Conservation (phyloP, 768 basidiomycete genomes). For the Pisolithus orientalis region DNA sequence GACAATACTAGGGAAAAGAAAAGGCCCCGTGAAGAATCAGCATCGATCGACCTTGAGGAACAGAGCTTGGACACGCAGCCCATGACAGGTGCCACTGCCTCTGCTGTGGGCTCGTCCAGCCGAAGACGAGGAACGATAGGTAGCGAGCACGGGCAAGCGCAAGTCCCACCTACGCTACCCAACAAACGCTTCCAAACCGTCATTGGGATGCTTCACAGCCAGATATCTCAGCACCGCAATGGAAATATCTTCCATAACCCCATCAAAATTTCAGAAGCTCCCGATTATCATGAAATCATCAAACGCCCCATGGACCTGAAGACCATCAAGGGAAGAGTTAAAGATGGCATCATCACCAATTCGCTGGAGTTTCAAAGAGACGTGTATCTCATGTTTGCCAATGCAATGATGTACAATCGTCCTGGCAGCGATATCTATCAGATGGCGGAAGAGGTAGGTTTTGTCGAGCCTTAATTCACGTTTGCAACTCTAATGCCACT, state of each 20-base stretch:
- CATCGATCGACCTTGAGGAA: constrained; percentile 32
- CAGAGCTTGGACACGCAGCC: constrained; percentile 27
- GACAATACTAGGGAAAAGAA: constrained; percentile 23
- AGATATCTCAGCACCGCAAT: constrained; percentile 79
- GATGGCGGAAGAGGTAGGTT: constrained; percentile 88
- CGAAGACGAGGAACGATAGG: constrained; percentile 14
- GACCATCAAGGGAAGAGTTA: constrained; percentile 81
- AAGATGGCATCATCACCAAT: constrained; percentile 74
- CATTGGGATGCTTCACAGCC: constrained; percentile 73
- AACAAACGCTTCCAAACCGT: constrained; percentile 77
- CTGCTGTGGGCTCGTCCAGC: constrained; percentile 7
- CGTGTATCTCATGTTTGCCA: constrained; percentile 90
- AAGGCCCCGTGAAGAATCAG: constrained; percentile 20
- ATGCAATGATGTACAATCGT: constrained; percentile 95
- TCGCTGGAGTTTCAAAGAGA: constrained; percentile 88
- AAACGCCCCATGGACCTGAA: constrained; percentile 95
- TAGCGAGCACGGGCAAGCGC: constrained; percentile 12
- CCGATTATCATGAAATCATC: constrained; percentile 88
- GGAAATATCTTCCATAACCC: constrained; percentile 90
- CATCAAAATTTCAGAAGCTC: constrained; percentile 81
- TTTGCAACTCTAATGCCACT: background rate
- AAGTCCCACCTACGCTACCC: constrained; percentile 25
- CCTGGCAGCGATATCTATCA: constrained; percentile 79
- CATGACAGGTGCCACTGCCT: background rate
- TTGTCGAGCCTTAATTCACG: background rate